Evolutionary conservation across 805 yeast species (phyloP).

Genomic region (Wickerhamomyces mucosus): DNA sequence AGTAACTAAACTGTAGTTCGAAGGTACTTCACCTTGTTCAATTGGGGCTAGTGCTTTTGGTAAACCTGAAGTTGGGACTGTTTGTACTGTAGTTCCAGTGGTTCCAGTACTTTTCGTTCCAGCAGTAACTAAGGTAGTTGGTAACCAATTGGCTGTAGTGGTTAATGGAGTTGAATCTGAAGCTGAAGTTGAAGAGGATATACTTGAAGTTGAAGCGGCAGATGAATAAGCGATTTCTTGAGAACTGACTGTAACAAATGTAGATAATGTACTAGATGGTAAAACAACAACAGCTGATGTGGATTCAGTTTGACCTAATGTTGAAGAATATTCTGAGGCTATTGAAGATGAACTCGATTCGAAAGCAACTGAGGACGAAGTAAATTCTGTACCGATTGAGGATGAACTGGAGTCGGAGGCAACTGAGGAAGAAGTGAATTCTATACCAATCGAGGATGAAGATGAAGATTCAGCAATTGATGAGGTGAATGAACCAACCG

Average conservation of each 20-base stretch:
- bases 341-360: neutral
- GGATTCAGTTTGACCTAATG: neutral
- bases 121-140: slow-evolving; percentile 32
- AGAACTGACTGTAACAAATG: too few relatives aligned
- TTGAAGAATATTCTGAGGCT: neutral
- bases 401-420: neutral
- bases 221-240: too few relatives aligned
- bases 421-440: neutral
- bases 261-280: slow-evolving; percentile 1
- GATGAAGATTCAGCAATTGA: neutral
- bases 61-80: slow-evolving; percentile 35
- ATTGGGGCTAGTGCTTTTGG: slow-evolving; percentile 79
- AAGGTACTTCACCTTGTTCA: slow-evolving; percentile 26
- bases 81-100: slow-evolving; percentile 7
- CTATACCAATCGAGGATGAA: neutral
- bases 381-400: neutral
- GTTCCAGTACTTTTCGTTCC: slow-evolving; percentile 19
- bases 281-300: neutral
- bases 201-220: slow-evolving; percentile 1
- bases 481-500: neutral
- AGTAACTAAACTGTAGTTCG: slow-evolving; percentile 49
- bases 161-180: slow-evolving; percentile 4
- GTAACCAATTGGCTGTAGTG: slow-evolving; percentile 29
- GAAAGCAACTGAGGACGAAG: neutral
- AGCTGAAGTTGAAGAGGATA: neutral